These are phyloP conservation scores for Candida quercuum DNA, from an alignment of 805 yeast genomes.

Conservation along the genomic window DNA sequence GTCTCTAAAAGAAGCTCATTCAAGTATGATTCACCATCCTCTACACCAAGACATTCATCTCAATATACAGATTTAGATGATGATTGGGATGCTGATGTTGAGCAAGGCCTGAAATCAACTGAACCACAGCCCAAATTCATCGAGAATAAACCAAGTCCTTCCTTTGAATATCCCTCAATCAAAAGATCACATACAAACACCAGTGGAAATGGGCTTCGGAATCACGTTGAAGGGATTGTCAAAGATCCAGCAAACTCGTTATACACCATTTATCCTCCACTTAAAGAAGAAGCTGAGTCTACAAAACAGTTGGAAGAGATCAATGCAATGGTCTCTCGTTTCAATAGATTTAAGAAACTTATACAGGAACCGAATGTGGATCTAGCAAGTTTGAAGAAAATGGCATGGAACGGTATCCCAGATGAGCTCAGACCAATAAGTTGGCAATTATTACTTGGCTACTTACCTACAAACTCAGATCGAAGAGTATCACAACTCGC, in stretches of 20 bases:
- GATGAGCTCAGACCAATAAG: conserved; percentile 69
- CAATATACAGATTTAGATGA: conserved; percentile 73
- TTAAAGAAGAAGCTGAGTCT: conserved; percentile 32
- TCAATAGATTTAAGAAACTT: conserved; percentile 60
- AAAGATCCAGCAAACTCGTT: conserved; percentile 28
- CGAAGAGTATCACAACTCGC: conserved; percentile 65
- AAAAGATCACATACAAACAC: conserved; percentile 22
- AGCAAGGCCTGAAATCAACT: conserved; percentile 25
- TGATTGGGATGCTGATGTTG: conserved; percentile 86
- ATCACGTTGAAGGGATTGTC: conserved; percentile 18
- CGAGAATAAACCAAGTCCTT: conserved; percentile 16
- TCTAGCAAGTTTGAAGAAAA: conserved; percentile 61
- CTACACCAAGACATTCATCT: conserved; percentile 25
- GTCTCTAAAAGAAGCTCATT: conserved; percentile 7
- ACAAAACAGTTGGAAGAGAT: conserved; percentile 45
- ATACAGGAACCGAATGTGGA: conserved; percentile 52
- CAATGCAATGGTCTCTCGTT: conserved; percentile 56
- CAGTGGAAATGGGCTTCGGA: conserved; percentile 12
- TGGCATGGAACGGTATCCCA: conserved; percentile 96
- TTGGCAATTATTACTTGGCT: conserved; percentile 90
- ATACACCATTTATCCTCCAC: conserved; percentile 38
- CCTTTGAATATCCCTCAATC: conserved; percentile 22
- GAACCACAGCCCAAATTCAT: conserved; percentile 27
- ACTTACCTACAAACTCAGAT: conserved; percentile 78
- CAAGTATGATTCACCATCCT: conserved; percentile 10